Conservation (phyloP, 2,329 filamentous ascomycete genomes). For the Fusarium kyushuense region DNA sequence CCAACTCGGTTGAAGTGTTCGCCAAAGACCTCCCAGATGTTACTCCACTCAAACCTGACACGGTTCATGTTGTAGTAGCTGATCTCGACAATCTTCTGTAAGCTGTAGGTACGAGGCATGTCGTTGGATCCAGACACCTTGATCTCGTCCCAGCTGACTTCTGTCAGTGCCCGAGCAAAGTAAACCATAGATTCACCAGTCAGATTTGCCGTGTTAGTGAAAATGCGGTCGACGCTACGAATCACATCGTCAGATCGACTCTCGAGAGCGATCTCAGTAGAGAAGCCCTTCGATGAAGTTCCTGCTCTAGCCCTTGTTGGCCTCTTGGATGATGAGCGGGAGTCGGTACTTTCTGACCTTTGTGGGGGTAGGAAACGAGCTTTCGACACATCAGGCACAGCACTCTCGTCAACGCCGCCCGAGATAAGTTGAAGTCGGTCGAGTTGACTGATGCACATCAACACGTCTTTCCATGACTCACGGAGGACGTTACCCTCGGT, state of each 20-base stretch:
- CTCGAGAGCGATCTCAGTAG: constrained; percentile 87
- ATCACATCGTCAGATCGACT: constrained; percentile 93
- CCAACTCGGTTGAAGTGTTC: constrained; percentile 99
- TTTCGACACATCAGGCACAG: constrained; percentile 91
- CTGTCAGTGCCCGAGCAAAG: constrained; percentile 90
- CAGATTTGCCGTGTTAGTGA: constrained; percentile 94
- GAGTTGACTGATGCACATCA: constrained; percentile 95
- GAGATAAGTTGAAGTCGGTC: constrained; percentile 96
- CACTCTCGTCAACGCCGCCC: constrained; percentile 91
- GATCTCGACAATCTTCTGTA: constrained; percentile 98
- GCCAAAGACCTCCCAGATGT: constrained; percentile 97
- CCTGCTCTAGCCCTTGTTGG: constrained; percentile 63
- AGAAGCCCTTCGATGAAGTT: constrained; percentile 73
- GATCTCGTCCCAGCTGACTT: constrained; percentile 99
- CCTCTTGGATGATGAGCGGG: constrained; percentile 72
- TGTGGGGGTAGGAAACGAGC: constrained; percentile 76
- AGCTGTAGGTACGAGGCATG: constrained; percentile 93
- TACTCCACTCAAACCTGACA: constrained; percentile 98
- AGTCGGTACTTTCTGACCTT: constrained; percentile 65
- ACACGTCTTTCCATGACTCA: constrained; percentile 93
- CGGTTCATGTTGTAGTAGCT: constrained; percentile 99
- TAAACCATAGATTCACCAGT: constrained; percentile 95
- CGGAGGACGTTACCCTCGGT: constrained; percentile 91
- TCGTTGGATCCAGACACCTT: constrained; percentile 97
- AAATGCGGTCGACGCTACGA: constrained; percentile 93